Base-by-base conservation (phyloP, 1,284 basidiomycete species). In the Anthracocystis panici-leucophaei region DNA sequence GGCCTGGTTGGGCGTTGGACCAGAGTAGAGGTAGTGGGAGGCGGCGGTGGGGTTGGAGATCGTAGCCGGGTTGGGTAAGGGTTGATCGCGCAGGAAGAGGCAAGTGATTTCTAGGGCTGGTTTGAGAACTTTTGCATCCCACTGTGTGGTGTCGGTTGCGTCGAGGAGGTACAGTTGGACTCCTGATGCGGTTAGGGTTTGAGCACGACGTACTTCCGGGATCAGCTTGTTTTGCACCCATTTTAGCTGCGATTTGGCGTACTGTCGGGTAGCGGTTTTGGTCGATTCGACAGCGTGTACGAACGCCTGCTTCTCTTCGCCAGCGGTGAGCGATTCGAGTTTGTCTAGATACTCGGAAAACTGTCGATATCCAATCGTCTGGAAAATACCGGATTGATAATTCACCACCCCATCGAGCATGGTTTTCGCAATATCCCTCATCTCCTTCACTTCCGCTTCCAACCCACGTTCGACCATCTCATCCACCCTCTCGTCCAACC, bases 291-390 rank as follows among this genome's bases (percentile, higher is more conserved):
- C 87, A 0, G 92, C 93, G 20, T 87, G 85, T 9, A 85, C 66
- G 77, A 92, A 93, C 7, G 86, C 9, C 35, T 41, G 31, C 16
- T 51, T 9, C 12, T 35, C 40, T 8, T 9, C 20, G 11, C 42
- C 8, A 6, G 41, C 3, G 12, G 54, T 16, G 27, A 68, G 61
- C 29, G 41, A 2, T 38, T 68, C 62, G 12, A 76, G 41, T 85
- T 21, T 86, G 86, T 52, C 82, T 59, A 92, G 87, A 77, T 91
- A 94, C 18, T 87, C 86, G 74, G 90, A 88, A 74, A 98, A 97
- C 86, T 97, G 95, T 84, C 91, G 93, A 86, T 93, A 97, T 1
- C 95, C 96, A 57, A 99, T 99, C 0, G 94, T 91, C 85, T 99
- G 97, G 84, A 93, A 97, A 61, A 99, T 93, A 0, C 96, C 96